A percentile compares a stretch with the other conserved stretches of the same genome.
Conservation (phyloP, 2,329 filamentous ascomycete genomes). For the Cladosporium sphaerospermum region DNA sequence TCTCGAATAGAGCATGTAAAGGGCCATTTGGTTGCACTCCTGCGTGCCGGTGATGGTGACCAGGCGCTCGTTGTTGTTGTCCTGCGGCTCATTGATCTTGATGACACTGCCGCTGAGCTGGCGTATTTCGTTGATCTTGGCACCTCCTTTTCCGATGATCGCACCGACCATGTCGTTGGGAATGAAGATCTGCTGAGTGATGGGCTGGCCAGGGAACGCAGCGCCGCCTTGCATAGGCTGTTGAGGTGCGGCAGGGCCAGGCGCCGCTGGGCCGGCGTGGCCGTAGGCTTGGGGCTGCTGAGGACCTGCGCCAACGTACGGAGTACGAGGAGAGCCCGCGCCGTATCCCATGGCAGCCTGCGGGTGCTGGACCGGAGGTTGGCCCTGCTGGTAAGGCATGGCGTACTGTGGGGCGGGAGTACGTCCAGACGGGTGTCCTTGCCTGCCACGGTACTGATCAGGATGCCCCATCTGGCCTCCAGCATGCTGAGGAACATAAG, state of each 20-base stretch:
- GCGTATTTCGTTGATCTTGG: conserved; percentile 98
- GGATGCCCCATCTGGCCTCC: conserved; percentile 88
- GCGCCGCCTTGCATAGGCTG: conserved; percentile 67
- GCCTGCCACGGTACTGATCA: conserved; percentile 69
- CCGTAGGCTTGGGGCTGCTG: conserved; percentile 66
- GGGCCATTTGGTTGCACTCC: conserved; percentile 98
- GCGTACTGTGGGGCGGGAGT: conserved; percentile 52
- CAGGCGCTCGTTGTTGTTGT: conserved; percentile 95
- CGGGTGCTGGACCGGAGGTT: conserved; percentile 38
- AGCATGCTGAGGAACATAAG: conserved; percentile 88
- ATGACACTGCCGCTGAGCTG: conserved; percentile 96
- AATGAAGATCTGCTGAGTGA: conserved; percentile 98
- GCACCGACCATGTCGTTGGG: conserved; percentile 99
- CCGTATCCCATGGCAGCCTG: conserved; percentile 69
- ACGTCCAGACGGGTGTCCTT: conserved; percentile 67
- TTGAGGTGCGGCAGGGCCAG: conserved; percentile 58
- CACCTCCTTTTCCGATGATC: conserved; percentile 96
- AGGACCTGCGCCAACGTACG: conserved; percentile 73
- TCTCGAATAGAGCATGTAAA: conserved; percentile 98
- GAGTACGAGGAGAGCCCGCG: conserved; percentile 60
- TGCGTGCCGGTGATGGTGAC: conserved; percentile 97
- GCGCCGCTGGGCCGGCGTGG: conserved; percentile 54
- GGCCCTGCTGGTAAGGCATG: conserved; percentile 62
- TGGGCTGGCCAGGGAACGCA: conserved; percentile 60
- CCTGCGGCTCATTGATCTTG: conserved; percentile 99